phyloP scores from a whole-genome alignment of 768 basidiomycete genomes.

The Suillus subaureus region DNA sequence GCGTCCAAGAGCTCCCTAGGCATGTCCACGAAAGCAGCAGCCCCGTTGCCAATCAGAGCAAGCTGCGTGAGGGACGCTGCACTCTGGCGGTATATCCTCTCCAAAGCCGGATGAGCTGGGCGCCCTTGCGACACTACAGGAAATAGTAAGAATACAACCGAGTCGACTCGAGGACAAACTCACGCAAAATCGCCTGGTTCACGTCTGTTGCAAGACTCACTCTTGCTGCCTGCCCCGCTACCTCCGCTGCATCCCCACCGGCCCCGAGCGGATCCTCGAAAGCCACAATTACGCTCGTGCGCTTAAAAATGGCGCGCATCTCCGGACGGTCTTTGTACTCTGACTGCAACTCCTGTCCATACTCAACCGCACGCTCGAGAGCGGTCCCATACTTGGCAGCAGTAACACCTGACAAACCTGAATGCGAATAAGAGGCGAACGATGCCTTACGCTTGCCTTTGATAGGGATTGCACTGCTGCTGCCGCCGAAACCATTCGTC shows the following conservation, averaged over 20 bases:
- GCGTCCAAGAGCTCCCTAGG: constrained; percentile 68
- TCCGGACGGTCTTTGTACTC: constrained; percentile 69
- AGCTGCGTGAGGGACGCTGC: constrained; percentile 70
- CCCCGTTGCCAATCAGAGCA: constrained; percentile 69
- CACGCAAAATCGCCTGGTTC: constrained; percentile 83
- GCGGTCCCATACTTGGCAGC: constrained; percentile 55
- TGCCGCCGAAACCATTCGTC: constrained; percentile 15
- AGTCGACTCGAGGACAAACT: constrained; percentile 26
- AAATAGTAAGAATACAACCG: constrained; percentile 6
- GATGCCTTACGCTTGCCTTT: constrained; percentile 33
- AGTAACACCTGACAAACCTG: constrained; percentile 25
- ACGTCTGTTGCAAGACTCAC: constrained; percentile 71
- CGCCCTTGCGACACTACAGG: constrained; percentile 74
- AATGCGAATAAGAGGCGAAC: constrained; percentile 29
- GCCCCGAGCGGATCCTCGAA: constrained; percentile 74
- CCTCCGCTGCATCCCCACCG: constrained; percentile 63
- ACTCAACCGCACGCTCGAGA: constrained; percentile 66
- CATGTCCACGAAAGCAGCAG: constrained; percentile 83
- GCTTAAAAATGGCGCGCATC: constrained; percentile 67
- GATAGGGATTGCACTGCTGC: constrained; percentile 29
- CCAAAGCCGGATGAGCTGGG: constrained; percentile 70
- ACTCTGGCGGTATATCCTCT: constrained; percentile 77
- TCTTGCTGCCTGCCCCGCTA: constrained; percentile 70
- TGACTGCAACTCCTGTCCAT: constrained; percentile 69
- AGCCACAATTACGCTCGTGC: constrained; percentile 79